Evolutionary conservation across 352 stramenopile genomes (phyloP), one percentile per base, ranked within the genome.

Genomic region (Phytophthora chlamydospora): DNA sequence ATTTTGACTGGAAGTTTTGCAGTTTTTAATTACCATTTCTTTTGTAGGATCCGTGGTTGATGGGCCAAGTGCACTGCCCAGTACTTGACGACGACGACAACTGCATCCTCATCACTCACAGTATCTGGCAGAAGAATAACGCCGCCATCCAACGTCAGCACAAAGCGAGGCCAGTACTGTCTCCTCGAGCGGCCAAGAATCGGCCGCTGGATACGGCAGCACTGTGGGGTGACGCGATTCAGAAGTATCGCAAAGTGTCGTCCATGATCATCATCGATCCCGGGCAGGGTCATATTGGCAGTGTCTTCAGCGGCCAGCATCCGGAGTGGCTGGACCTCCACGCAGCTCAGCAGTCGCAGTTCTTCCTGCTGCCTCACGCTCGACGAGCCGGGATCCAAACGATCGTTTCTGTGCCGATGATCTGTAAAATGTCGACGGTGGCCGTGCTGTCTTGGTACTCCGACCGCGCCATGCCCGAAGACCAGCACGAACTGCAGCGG

Each of bases 401-500:
- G 0, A 59, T 90, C 7, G 68, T 94, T 13, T 90, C 83, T 4
- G 79, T 88, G 4, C 85, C 85, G 0, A 92, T 94, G 85, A 83
- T 94, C 38, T 88, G 81, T 60, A 94, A 92, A 57, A 84, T 94
- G 73, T 87, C 83, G 21, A 84, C 84, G 0, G 74, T 94, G 32
- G 85, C 85, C 7, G 83, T 94, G 13, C 44, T 94, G n/a, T 91
- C 83, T 7, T 94, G 83, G 85, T 94, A 91, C 39, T 87, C 82
- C 2, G 66, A 83, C 31, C 72, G 82, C 10, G 52, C 68, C 8
- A 61, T 88, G 34, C 29, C 43, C 1, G 83, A 94, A 78, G 76
- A 91, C 27, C 40, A 61, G 17, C 69, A 76, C 19, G 83, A 92
- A 47, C 40, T 94, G 3, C 81, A 91, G 57, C 78, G 79, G 0